Evolutionary conservation across 352 stramenopile species (phyloP), one percentile per base, ranked within the genome.

Genomic region (Globisporangium cylindrosporum): DNA sequence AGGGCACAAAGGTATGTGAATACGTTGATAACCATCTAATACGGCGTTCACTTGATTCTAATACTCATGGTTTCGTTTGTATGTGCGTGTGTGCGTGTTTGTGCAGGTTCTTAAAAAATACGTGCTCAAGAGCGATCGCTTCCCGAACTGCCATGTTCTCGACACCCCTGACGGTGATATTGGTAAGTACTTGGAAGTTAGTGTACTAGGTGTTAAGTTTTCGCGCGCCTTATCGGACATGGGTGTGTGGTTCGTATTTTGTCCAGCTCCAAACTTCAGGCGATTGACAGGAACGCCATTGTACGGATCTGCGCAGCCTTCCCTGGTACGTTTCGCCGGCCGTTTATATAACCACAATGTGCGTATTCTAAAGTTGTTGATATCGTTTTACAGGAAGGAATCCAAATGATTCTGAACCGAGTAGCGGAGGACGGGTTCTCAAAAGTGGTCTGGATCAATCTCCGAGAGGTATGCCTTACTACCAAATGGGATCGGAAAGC

Each of bases 361-460:
- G 14, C 15, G 4, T 49, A 22, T 49, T 49, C 41, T 49, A 22
- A 49, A n/a, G 27, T 18, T 51, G 18, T 25, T 73, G 67, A 14
- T 53, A 25, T 8, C 54, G 58, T 24, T 62, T 48, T 66, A 14
- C 67, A 92, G 87, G 74, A 92, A 60, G 88, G 84, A 1, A 91
- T 94, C 72, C 76, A 86, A 63, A 76, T 85, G 72, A 94, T 95
- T 62, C 60, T 94, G 20, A 67, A 74, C 56, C 82, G 73, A 27
- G 81, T 94, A 14, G 77, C 81, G 4, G 80, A 74, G 3, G 86
- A 95, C 58, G 88, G 88, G 15, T 95, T 90, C 65, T 79, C 78
- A 0, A 89, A 92, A 64, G 86, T 95, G 18, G 79, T 95, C 29
- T 95, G 88, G 86, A 73, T 95, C 36, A 95, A 93, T 51, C 71